Percentiles rank a stretch among this genome's conserved stretches.
These are phyloP conservation scores for Stephania japonica DNA, from an alignment of 164 flowering plant genomes.

Conservation along the genomic window DNA sequence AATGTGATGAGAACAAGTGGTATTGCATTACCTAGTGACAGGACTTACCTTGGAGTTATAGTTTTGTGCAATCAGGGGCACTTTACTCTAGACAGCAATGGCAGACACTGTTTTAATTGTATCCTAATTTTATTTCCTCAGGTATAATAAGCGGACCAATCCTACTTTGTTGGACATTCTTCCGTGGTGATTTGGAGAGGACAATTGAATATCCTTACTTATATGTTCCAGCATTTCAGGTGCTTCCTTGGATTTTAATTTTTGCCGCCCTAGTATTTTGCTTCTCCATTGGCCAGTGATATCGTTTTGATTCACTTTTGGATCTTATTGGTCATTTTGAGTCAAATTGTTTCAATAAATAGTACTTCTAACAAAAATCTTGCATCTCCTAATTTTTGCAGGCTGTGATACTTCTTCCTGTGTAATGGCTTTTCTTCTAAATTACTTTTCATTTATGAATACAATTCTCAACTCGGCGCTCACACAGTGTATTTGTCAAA, in stretches of 20 bases:
- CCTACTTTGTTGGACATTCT: constrained; percentile 72
- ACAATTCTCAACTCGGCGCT: constrained; percentile 86
- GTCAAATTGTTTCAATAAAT: background rate
- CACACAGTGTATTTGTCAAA: constrained; percentile 86
- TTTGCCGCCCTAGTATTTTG: background rate
- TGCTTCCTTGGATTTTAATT: constrained; percentile 15
- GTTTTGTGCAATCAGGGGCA: background rate
- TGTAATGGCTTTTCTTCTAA: constrained; percentile 72
- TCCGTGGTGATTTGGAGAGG: constrained; percentile 66
- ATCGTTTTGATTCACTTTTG: background rate
- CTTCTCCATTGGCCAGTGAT: background rate
- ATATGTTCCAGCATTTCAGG: constrained; percentile 80
- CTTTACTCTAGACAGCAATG: background rate
- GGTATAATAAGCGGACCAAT: constrained; percentile 83
- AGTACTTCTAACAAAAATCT: background rate
- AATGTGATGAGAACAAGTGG: background rate
- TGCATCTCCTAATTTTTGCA: constrained; percentile 26
- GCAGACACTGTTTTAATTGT: background rate
- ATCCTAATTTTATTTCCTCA: constrained; percentile 19
- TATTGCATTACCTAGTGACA: too few relatives aligned
- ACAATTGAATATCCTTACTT: constrained; percentile 62
- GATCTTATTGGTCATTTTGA: background rate
- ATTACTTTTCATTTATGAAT: constrained; percentile 68
- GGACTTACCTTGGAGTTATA: background rate
- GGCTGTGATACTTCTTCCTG: constrained; percentile 84